Percentiles rank a stretch among this genome's conserved stretches.
Evolutionary conservation across 352 stramenopile species (phyloP).

Genomic region (Globisporangium apiculatum): DNA sequence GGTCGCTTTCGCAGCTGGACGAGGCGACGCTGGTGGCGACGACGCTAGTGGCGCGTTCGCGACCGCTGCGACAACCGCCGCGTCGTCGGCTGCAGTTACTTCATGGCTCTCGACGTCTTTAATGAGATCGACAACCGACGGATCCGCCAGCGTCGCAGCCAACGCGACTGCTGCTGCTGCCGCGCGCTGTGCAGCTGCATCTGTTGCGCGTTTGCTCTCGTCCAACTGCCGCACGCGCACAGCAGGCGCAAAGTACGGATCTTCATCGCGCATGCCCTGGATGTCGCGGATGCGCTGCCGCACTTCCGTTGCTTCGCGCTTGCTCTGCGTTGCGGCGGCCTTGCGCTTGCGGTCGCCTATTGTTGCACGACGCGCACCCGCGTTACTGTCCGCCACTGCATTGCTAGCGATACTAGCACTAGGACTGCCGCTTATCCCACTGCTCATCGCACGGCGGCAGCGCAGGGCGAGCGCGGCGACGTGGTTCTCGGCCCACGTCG

Average conservation of each 20-base stretch:
- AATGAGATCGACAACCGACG: too few relatives aligned
- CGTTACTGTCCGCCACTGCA: background rate
- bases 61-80: too few relatives aligned
- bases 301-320: constrained; percentile 20
- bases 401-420: background rate
- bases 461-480: constrained; percentile 31
- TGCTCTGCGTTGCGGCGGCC: constrained; percentile 3
- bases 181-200: background rate
- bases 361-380: background rate
- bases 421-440: background rate
- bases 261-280: constrained; percentile 55
- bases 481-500: constrained; percentile 78
- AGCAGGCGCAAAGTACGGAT: constrained; percentile 33
- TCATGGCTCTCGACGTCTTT: too few relatives aligned
- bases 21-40: background rate
- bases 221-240: constrained; percentile 34
- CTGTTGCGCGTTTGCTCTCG: constrained; percentile 25
- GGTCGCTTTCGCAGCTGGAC: background rate
- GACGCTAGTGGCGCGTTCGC: background rate
- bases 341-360: background rate
- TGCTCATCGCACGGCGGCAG: constrained; percentile 21
- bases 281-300: constrained; percentile 55
- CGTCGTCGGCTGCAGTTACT: too few relatives aligned
- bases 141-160: background rate
- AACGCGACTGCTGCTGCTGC: constrained; percentile 5